Percentiles rank a stretch among this genome's conserved stretches.
Evolutionary conservation across 495 filamentous ascomycete genomes (phyloP).

Genomic region (Hypoxylon rickii): DNA sequence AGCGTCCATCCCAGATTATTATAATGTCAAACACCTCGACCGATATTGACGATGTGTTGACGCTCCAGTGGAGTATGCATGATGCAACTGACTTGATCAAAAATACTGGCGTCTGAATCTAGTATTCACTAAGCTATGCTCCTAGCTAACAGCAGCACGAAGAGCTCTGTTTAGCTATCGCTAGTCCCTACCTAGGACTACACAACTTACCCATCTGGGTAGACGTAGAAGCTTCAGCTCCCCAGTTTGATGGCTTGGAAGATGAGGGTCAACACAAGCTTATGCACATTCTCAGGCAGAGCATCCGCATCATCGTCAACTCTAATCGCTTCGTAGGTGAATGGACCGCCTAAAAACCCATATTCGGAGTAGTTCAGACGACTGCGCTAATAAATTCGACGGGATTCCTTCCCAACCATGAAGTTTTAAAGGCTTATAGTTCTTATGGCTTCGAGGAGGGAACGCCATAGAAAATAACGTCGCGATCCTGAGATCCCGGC

Average conservation of each 20-base stretch:
- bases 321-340: not conserved
- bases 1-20: not conserved
- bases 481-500: no score
- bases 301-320: not conserved
- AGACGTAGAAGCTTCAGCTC: constrained; percentile 16
- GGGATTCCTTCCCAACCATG: no score
- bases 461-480: no score
- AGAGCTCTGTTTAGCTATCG: not conserved
- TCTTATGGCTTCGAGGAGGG: no score
- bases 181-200: constrained; percentile 6
- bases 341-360: not conserved
- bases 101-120: not conserved
- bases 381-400: no score
- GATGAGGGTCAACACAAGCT: constrained; percentile 1
- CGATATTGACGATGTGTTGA: constrained; percentile 2
- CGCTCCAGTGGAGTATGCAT: constrained; percentile 12
- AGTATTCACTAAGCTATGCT: constrained; percentile 3
- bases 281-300: not conserved
- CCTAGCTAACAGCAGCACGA: not conserved
- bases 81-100: constrained; percentile 13
- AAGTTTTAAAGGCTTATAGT: no score
- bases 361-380: no score
- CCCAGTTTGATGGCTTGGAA: constrained; percentile 3
- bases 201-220: not conserved
- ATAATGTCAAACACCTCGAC: not conserved